A percentile compares a stretch with the other conserved stretches of the same genome.
These are phyloP conservation scores for Penicillium ochrochloron DNA, from an alignment of 495 filamentous ascomycete species.

Conservation along the genomic window DNA sequence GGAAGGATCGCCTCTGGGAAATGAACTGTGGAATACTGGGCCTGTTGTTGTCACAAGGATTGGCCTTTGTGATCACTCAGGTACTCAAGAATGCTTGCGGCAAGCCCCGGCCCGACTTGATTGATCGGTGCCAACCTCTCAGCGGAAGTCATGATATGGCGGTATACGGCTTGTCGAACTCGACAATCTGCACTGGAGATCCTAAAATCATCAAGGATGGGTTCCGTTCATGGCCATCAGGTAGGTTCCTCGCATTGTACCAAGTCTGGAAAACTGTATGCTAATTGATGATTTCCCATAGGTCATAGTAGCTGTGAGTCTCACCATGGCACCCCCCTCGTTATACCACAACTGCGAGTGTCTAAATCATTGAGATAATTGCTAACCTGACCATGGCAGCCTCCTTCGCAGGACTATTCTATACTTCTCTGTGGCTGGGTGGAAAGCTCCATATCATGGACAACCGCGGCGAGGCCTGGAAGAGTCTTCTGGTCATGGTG, in stretches of 20 bases:
- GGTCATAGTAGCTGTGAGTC: slow-evolving; percentile 60
- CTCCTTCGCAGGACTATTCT: slow-evolving; percentile 80
- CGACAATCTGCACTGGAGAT: slow-evolving; percentile 71
- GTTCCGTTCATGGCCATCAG: slow-evolving; percentile 83
- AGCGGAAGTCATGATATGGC: slow-evolving; percentile 40
- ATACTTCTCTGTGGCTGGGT: slow-evolving; percentile 66
- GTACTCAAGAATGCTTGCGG: slow-evolving; percentile 86
- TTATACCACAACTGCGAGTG: background rate
- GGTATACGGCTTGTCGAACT: slow-evolving; percentile 62
- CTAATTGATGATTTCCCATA: slow-evolving; percentile 11
- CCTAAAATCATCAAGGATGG: slow-evolving; percentile 74
- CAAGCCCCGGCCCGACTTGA: slow-evolving; percentile 82
- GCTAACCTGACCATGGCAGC: slow-evolving; percentile 32
- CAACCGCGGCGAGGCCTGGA: slow-evolving; percentile 76
- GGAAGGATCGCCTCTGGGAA: slow-evolving; percentile 74
- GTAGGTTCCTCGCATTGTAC: slow-evolving; percentile 33
- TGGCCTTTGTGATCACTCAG: slow-evolving; percentile 77
- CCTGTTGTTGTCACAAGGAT: slow-evolving; percentile 65
- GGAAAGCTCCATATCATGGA: slow-evolving; percentile 63
- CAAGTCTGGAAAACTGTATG: background rate
- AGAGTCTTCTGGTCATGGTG: slow-evolving; percentile 68
- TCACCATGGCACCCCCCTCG: background rate
- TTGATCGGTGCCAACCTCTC: slow-evolving; percentile 67
- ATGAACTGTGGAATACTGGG: slow-evolving; percentile 81
- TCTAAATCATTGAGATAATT: slow-evolving; percentile 8